Evolutionary conservation across 805 yeast genomes (phyloP).

Genomic region (Candida insectalens): DNA sequence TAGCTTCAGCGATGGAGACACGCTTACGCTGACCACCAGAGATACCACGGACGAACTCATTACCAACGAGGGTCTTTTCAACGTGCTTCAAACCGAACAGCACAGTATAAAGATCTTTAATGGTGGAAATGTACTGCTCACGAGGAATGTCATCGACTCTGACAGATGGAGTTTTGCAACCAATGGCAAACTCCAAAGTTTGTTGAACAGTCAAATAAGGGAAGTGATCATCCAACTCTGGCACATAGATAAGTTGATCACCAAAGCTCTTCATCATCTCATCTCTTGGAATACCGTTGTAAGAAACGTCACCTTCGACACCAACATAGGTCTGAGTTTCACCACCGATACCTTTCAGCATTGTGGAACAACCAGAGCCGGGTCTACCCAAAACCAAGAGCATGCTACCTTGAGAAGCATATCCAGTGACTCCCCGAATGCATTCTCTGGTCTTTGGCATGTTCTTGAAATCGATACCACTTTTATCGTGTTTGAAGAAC

Average conservation of each 20-base stretch:
- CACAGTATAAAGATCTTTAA: constrained; percentile 39
- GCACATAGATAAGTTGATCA: constrained; percentile 39
- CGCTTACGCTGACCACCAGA: constrained; percentile 67
- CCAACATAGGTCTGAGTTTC: constrained; percentile 28
- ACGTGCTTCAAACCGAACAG: constrained; percentile 49
- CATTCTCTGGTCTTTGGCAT: constrained; percentile 13
- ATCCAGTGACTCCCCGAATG: constrained; percentile 10
- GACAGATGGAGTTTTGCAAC: constrained; percentile 42
- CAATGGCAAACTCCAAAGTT: constrained; percentile 42
- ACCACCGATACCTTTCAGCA: constrained; percentile 34
- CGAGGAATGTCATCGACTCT: constrained; percentile 30
- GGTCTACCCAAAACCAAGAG: constrained; percentile 43
- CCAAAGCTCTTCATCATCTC: constrained; percentile 3
- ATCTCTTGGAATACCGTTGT: constrained; percentile 37
- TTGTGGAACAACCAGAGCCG: constrained; percentile 53
- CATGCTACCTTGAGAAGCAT: constrained; percentile 38
- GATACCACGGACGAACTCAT: constrained; percentile 55
- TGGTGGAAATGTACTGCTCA: constrained; percentile 27
- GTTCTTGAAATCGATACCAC: background rate
- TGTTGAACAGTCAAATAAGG: constrained; percentile 43
- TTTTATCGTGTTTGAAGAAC: constrained; percentile 3
- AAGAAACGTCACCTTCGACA: constrained; percentile 30
- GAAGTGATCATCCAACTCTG: constrained; percentile 45
- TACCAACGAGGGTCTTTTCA: constrained; percentile 51
- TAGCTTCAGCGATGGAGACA: constrained; percentile 56